A percentile compares a stretch with the other conserved stretches of the same genome.
Evolutionary conservation across 352 stramenopile genomes (phyloP).

Genomic region (Pythium rishiriense): DNA sequence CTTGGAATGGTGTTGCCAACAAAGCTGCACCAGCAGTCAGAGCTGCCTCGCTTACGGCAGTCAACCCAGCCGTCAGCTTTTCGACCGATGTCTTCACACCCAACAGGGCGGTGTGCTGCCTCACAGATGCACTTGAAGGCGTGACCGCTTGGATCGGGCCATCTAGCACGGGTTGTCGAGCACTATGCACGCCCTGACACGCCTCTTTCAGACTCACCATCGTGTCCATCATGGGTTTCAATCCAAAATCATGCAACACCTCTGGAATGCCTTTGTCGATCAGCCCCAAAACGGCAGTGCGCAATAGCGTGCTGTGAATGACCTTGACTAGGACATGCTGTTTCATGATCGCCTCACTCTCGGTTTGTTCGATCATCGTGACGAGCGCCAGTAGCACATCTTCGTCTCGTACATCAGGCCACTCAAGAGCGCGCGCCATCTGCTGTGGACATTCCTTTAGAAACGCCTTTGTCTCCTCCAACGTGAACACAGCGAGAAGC

Average conservation of each 20-base stretch:
- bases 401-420: slow-evolving; percentile 1
- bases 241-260: slow-evolving; percentile 28
- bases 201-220: slow-evolving; percentile 16
- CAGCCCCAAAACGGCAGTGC: slow-evolving; percentile 29
- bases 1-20: slow-evolving; percentile 2
- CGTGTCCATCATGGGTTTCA: slow-evolving; percentile 21
- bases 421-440: slow-evolving; percentile 22
- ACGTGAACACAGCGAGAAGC: slow-evolving; percentile 20
- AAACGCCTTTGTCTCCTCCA: slow-evolving; percentile 14
- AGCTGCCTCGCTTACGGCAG: slow-evolving; percentile 13
- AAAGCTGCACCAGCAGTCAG: slow-evolving; percentile 3
- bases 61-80: slow-evolving; percentile 15
- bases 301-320: slow-evolving; percentile 28
- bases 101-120: background rate
- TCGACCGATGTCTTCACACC: slow-evolving; percentile 9
- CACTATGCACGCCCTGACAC: background rate
- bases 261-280: slow-evolving; percentile 34
- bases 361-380: slow-evolving; percentile 23
- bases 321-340: slow-evolving; percentile 26
- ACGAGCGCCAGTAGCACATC: slow-evolving; percentile 21
- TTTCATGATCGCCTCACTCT: slow-evolving; percentile 28
- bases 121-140: background rate
- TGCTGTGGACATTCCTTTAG: slow-evolving; percentile 12
- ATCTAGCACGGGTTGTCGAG: background rate
- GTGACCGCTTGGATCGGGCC: background rate